Percentiles rank a stretch among this genome's conserved stretches.
Evolutionary conservation across 2,329 filamentous ascomycete genomes (phyloP).

Genomic region (Plenodomus lindquistii): DNA sequence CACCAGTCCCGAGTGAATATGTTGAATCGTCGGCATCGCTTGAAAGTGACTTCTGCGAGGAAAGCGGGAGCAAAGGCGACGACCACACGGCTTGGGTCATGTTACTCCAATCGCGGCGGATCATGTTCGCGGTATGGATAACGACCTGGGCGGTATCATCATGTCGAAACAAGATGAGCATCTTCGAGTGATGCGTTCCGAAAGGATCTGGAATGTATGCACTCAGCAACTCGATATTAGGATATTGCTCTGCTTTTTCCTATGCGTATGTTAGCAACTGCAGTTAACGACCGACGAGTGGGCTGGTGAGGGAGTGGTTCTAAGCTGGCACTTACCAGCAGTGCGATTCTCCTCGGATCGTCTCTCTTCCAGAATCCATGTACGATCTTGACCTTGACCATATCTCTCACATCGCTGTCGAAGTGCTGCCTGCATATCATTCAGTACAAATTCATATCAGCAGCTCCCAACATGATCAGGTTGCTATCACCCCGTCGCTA

Average conservation of each 20-base stretch:
- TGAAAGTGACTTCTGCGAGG: slow-evolving; percentile 5
- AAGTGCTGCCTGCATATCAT: slow-evolving; percentile 50
- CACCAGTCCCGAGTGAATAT: slow-evolving; percentile 61
- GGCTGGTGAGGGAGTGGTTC: background rate
- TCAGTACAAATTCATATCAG: slow-evolving; percentile 5
- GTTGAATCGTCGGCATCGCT: background rate
- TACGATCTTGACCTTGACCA: slow-evolving; percentile 62
- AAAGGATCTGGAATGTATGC: slow-evolving; percentile 84
- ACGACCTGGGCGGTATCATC: slow-evolving; percentile 77
- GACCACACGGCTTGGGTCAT: slow-evolving; percentile 85
- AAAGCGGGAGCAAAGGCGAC: slow-evolving; percentile 69
- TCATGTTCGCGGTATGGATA: slow-evolving; percentile 92
- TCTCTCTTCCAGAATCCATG: slow-evolving; percentile 72
- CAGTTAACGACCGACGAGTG: background rate
- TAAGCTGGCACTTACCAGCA: slow-evolving; percentile 56
- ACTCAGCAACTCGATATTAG: slow-evolving; percentile 70
- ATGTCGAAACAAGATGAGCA: slow-evolving; percentile 78
- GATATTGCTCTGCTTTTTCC: slow-evolving; percentile 63
- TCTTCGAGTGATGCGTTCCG: slow-evolving; percentile 85
- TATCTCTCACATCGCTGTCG: slow-evolving; percentile 57
- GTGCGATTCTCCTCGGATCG: slow-evolving; percentile 59
- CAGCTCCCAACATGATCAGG: background rate
- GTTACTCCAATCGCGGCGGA: slow-evolving; percentile 82
- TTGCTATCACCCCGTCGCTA: background rate
- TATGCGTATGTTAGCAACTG: slow-evolving; percentile 39